phyloP scores from a whole-genome alignment of 2,329 filamentous ascomycete genomes.

The Talaromyces rugulosus region DNA sequence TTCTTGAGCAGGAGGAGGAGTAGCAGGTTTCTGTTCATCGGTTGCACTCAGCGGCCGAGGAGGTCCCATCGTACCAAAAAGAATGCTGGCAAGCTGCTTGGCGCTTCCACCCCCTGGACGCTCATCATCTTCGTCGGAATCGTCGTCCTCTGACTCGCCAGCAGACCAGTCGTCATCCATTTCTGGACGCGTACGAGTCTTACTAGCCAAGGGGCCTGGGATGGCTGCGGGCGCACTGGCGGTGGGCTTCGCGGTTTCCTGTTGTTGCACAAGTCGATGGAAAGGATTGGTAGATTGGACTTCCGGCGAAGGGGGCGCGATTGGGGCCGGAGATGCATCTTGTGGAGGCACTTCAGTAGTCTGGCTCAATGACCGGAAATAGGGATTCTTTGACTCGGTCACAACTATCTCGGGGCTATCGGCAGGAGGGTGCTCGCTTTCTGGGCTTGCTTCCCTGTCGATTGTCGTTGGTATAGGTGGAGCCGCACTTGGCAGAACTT shows the following conservation, averaged over 20 bases:
- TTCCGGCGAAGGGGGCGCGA: slow-evolving; percentile 36
- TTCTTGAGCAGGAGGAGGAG: slow-evolving; percentile 49
- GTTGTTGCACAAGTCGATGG: slow-evolving; percentile 69
- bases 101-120: slow-evolving; percentile 76
- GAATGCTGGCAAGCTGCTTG: slow-evolving; percentile 86
- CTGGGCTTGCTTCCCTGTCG: slow-evolving; percentile 44
- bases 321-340: slow-evolving; percentile 36
- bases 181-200: slow-evolving; percentile 55
- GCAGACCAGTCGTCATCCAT: slow-evolving; percentile 69
- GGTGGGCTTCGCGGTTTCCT: slow-evolving; percentile 48
- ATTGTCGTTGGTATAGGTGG: slow-evolving; percentile 33
- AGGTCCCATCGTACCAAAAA: slow-evolving; percentile 96
- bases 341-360: slow-evolving; percentile 51
- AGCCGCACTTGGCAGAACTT: slow-evolving; percentile 40
- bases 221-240: slow-evolving; percentile 46
- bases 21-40: slow-evolving; percentile 55
- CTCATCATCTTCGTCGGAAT: slow-evolving; percentile 69
- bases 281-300: slow-evolving; percentile 90
- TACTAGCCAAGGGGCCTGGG: slow-evolving; percentile 43
- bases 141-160: slow-evolving; percentile 72
- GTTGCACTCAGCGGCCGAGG: slow-evolving; percentile 81
- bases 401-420: slow-evolving; percentile 54
- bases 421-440: slow-evolving; percentile 40
- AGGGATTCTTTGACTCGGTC: slow-evolving; percentile 87
- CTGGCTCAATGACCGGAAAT: slow-evolving; percentile 83